These are phyloP conservation scores for Penstemon newberryi DNA, from an alignment of 257 asterid species.

Conservation along the genomic window DNA sequence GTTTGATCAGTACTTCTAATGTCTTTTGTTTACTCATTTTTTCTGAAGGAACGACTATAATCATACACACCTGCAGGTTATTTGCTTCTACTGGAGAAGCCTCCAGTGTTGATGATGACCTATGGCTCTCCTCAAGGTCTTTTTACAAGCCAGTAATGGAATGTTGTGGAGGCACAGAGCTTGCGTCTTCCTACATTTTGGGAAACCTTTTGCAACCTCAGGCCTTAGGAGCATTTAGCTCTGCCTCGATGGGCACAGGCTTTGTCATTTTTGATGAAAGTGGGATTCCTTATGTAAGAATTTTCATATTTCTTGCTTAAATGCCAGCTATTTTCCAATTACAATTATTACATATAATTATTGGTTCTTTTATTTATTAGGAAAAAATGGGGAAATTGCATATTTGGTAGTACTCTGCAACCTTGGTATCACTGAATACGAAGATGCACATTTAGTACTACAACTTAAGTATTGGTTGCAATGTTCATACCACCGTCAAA, in stretches of 20 bases:
- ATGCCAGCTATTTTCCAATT: not conserved
- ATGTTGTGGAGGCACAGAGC: conserved; percentile 98
- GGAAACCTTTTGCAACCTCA: conserved; percentile 92
- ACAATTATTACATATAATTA: not conserved
- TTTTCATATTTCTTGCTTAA: conserved; percentile 18
- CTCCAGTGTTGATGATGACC: conserved; percentile 86
- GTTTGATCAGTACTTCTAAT: not conserved
- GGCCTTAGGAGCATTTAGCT: conserved; percentile 87
- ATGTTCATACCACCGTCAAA: too few relatives aligned
- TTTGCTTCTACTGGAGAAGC: conserved; percentile 87
- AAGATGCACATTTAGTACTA: too few relatives aligned
- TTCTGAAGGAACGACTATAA: conserved; percentile 5
- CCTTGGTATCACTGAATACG: too few relatives aligned
- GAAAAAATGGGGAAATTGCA: too few relatives aligned
- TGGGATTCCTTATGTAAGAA: conserved; percentile 72
- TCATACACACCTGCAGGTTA: conserved; percentile 41
- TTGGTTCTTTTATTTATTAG: too few relatives aligned
- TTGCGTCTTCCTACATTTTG: conserved; percentile 66
- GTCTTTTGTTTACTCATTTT: conserved; percentile 7
- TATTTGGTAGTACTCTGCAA: too few relatives aligned
- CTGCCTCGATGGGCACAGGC: conserved; percentile 71
- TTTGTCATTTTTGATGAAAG: conserved; percentile 72
- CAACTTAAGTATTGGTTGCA: too few relatives aligned
- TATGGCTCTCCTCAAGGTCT: conserved; percentile 91
- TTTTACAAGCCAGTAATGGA: conserved; percentile 75